Conservation (phyloP, 495 filamentous ascomycete species). For the Hypoxylon crocopeplum region DNA sequence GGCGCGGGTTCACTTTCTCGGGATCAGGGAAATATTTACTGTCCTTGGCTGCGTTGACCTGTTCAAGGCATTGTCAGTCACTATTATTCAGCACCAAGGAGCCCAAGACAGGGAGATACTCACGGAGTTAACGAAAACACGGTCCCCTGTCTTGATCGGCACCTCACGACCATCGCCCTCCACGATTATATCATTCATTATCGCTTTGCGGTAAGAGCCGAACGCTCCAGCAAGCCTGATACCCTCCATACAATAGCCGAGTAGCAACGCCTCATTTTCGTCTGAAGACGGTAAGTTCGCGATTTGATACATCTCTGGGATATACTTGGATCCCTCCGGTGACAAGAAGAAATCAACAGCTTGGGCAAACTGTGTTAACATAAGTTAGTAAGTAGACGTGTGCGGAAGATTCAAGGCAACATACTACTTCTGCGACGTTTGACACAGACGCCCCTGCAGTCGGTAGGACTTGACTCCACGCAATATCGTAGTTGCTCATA, state of each 20-base stretch:
- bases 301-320: constrained; percentile 64
- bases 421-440: constrained; percentile 70
- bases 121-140: constrained; percentile 64
- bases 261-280: constrained; percentile 48
- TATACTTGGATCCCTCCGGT: constrained; percentile 57
- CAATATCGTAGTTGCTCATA: constrained; percentile 69
- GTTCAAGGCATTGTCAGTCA: constrained; percentile 59
- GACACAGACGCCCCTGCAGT: constrained; percentile 59
- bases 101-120: constrained; percentile 17
- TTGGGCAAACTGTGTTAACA: constrained; percentile 63
- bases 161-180: constrained; percentile 60
- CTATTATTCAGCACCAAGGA: constrained; percentile 59
- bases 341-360: constrained; percentile 81
- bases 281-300: constrained; percentile 44
- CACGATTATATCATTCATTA: constrained; percentile 52
- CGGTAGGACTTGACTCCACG: constrained; percentile 72
- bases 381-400: constrained; percentile 6
- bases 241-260: constrained; percentile 62
- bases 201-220: constrained; percentile 60
- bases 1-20: constrained; percentile 66
- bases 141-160: constrained; percentile 44
- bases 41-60: constrained; percentile 65
- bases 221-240: constrained; percentile 55
- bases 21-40: constrained; percentile 72
- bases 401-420: constrained; percentile 1